These are phyloP conservation scores for Aureobasidium vineae DNA, from an alignment of 2,329 filamentous ascomycete species.

Conservation along the genomic window DNA sequence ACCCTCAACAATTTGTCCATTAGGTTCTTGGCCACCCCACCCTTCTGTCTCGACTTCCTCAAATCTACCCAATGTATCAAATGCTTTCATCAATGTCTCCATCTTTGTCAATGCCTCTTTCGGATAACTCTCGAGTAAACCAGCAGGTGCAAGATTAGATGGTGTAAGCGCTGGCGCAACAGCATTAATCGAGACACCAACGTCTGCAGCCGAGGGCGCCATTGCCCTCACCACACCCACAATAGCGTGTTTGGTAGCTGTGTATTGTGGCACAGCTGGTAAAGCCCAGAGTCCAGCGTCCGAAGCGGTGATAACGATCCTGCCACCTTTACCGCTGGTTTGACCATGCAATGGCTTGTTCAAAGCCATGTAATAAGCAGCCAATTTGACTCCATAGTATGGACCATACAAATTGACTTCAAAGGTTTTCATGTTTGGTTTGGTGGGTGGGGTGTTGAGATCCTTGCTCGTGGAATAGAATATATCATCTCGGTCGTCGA, in stretches of 20 bases:
- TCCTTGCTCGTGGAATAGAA: slow-evolving; percentile 33
- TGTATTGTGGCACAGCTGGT: slow-evolving; percentile 43
- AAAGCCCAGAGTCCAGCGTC: slow-evolving; percentile 39
- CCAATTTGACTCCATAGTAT: slow-evolving; percentile 42
- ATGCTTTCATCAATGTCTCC: slow-evolving; percentile 43
- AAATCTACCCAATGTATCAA: slow-evolving; percentile 38
- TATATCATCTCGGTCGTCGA: slow-evolving; percentile 40
- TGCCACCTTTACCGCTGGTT: slow-evolving; percentile 30
- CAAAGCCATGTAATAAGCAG: slow-evolving; percentile 40
- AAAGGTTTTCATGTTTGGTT: slow-evolving; percentile 40
- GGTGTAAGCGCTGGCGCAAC: slow-evolving; percentile 44
- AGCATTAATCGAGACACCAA: slow-evolving; percentile 43
- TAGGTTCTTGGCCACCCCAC: slow-evolving; percentile 33
- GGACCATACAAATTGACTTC: slow-evolving; percentile 38
- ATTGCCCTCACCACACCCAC: slow-evolving; percentile 42
- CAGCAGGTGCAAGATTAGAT: slow-evolving; percentile 43
- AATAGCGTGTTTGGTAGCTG: slow-evolving; percentile 45
- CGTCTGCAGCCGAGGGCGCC: slow-evolving; percentile 38
- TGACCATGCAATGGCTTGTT: slow-evolving; percentile 28
- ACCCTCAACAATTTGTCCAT: slow-evolving; percentile 36
- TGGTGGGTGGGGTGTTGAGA: slow-evolving; percentile 32
- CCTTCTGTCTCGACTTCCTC: slow-evolving; percentile 32
- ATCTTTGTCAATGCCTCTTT: slow-evolving; percentile 45
- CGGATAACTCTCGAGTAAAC: slow-evolving; percentile 40
- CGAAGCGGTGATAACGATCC: slow-evolving; percentile 40